A percentile compares a stretch with the other conserved stretches of the same genome.
Conservation (phyloP, 768 basidiomycete genomes). For the Russula vinacea region DNA sequence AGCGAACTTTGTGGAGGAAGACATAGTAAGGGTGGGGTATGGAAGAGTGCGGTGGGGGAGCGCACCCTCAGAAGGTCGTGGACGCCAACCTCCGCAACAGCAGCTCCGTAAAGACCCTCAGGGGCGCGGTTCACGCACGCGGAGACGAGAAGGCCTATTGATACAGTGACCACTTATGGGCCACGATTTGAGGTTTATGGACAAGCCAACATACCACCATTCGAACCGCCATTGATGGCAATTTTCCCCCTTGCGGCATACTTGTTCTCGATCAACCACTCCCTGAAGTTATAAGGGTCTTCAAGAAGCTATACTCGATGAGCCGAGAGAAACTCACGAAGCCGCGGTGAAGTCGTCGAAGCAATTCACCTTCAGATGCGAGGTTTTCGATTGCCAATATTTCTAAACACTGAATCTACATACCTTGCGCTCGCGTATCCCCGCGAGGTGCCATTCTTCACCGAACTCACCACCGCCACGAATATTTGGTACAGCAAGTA, state of each 20-base stretch:
- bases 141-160: conserved; percentile 68
- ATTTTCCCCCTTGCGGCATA: conserved; percentile 68
- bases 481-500: conserved; percentile 54
- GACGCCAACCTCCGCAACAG: conserved; percentile 78
- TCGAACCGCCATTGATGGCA: conserved; percentile 75
- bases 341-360: conserved; percentile 84
- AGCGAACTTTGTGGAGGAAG: conserved; percentile 48
- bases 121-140: conserved; percentile 81
- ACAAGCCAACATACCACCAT: conserved; percentile 55
- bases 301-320: neutral
- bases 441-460: conserved; percentile 79
- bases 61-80: conserved; percentile 71
- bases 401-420: neutral
- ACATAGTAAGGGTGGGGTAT: conserved; percentile 3
- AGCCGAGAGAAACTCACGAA: conserved; percentile 47
- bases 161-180: neutral
- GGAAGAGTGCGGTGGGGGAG: conserved; percentile 6
- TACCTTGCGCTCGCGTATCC: conserved; percentile 68
- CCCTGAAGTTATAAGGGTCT: conserved; percentile 38
- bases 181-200: neutral
- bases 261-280: conserved; percentile 70
- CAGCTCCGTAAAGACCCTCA: conserved; percentile 72
- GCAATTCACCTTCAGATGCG: conserved; percentile 52
- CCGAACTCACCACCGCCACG: conserved; percentile 73
- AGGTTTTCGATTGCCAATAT: neutral